A percentile compares a stretch with the other conserved stretches of the same genome.
phyloP scores from a whole-genome alignment of 202 grass and related monocot genomes.

The Cymbopogon flexuosus region DNA sequence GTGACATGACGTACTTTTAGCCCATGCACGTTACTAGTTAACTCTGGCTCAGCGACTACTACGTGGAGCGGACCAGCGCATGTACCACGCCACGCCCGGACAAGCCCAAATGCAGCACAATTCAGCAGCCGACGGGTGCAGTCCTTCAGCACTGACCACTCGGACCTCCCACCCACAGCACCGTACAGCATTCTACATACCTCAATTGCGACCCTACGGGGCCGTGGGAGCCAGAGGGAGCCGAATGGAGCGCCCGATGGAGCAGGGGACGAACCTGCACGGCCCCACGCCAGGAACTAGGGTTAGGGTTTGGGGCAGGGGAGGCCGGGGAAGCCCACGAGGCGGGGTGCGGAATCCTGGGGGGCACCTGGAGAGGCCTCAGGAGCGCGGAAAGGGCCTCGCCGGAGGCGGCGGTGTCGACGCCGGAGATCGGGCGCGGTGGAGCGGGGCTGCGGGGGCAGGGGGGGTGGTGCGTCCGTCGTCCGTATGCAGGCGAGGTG shows the following conservation, averaged over 20 bases:
- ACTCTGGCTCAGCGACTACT: background rate
- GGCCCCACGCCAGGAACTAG: slow-evolving; percentile 34
- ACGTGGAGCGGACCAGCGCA: background rate
- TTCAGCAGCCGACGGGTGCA: slow-evolving; percentile 16
- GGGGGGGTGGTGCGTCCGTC: background rate
- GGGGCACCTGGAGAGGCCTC: background rate
- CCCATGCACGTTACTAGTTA: slow-evolving; percentile 12
- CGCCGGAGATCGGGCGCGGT: slow-evolving; percentile 32
- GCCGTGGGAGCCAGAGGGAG: background rate
- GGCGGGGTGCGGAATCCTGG: background rate
- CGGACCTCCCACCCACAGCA: background rate
- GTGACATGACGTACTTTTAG: slow-evolving; percentile 5
- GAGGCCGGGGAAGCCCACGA: background rate
- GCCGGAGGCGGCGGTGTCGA: background rate
- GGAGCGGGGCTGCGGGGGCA: background rate
- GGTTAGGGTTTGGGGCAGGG: slow-evolving; percentile 45
- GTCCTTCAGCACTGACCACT: background rate
- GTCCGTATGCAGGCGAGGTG: slow-evolving; percentile 34
- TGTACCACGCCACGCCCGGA: background rate
- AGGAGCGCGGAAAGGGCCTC: background rate
- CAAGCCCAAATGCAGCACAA: slow-evolving; percentile 35
- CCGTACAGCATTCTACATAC: background rate
- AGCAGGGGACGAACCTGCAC: slow-evolving; percentile 23
- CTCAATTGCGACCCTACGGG: slow-evolving; percentile 20
- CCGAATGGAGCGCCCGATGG: background rate